Conservation (phyloP, 2,329 filamentous ascomycete species). For the Aspergillus ochraceoroseus region DNA sequence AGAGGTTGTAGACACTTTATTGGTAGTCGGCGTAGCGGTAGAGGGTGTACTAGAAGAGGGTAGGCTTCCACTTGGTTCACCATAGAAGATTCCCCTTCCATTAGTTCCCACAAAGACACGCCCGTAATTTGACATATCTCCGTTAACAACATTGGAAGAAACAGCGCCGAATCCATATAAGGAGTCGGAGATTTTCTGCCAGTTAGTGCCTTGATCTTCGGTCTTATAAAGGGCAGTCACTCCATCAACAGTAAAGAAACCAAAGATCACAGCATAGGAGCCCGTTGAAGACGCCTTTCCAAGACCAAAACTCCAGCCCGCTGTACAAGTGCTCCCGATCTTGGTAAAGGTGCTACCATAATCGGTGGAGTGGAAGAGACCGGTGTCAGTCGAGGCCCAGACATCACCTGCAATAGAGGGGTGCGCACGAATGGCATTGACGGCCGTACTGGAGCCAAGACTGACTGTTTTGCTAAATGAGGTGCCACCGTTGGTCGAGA, state of each 20-base stretch:
- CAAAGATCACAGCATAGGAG: slow-evolving; percentile 25
- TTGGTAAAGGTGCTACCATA: slow-evolving; percentile 48
- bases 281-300: slow-evolving; percentile 20
- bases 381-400: slow-evolving; percentile 43
- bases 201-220: slow-evolving; percentile 26
- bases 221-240: slow-evolving; percentile 25
- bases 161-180: slow-evolving; percentile 26
- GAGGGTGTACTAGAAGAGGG: slow-evolving; percentile 14
- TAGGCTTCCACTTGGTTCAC: slow-evolving; percentile 21
- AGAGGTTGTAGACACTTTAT: slow-evolving; percentile 4
- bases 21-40: slow-evolving; percentile 2
- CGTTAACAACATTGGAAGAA: slow-evolving; percentile 27
- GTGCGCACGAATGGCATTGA: slow-evolving; percentile 21
- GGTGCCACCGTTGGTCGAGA: slow-evolving; percentile 47
- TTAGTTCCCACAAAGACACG: slow-evolving; percentile 34
- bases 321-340: slow-evolving; percentile 20
- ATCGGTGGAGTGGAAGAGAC: slow-evolving; percentile 53
- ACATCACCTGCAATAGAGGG: slow-evolving; percentile 23
- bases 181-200: slow-evolving; percentile 28
- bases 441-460: slow-evolving; percentile 31
- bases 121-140: slow-evolving; percentile 26
- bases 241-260: slow-evolving; percentile 26
- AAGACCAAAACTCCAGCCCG: slow-evolving; percentile 23
- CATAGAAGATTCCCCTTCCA: slow-evolving; percentile 34
- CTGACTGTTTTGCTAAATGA: slow-evolving; percentile 44